Evolutionary conservation across 139 green algal species (phyloP).

Genomic region (Micromonas pusilla): DNA sequence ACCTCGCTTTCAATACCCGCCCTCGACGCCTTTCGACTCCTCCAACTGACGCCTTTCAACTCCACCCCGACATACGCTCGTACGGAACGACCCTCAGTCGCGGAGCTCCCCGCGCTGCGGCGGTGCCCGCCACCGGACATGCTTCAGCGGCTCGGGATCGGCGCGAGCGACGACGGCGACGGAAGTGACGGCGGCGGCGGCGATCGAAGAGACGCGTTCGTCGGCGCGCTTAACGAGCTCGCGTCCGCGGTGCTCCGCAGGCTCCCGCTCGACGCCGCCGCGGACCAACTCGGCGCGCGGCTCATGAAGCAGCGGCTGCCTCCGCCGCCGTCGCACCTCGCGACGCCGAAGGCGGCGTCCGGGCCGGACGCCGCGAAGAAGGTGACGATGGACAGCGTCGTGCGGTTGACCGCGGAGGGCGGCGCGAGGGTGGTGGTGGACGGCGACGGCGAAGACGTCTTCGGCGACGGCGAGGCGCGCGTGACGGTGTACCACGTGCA

Average conservation of each 20-base stretch:
- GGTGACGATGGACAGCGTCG: neutral
- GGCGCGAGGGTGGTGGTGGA: slow-evolving; percentile 28
- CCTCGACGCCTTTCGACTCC: no score
- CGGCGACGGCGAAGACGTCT: slow-evolving; percentile 16
- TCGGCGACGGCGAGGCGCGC: neutral
- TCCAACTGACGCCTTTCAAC: no score
- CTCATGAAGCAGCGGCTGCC: slow-evolving; percentile 28
- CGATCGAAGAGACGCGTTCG: neutral
- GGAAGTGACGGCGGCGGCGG: no score
- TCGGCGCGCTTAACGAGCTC: neutral
- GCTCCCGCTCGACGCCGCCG: slow-evolving; percentile 25
- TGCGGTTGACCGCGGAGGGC: neutral
- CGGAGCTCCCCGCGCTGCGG: slow-evolving; percentile 40
- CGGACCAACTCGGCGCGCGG: slow-evolving; percentile 26
- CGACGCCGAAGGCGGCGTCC: neutral
- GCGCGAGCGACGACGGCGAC: slow-evolving; percentile 7
- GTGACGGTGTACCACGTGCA: slow-evolving; percentile 31
- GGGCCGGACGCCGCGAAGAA: neutral
- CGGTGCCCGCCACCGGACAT: slow-evolving; percentile 36
- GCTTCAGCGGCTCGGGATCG: slow-evolving; percentile 31
- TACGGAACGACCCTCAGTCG: no score
- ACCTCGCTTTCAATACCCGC: no score
- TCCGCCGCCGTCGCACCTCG: neutral
- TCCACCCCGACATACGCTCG: no score
- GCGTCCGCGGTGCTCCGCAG: neutral